A percentile compares a stretch with the other conserved stretches of the same genome.
Evolutionary conservation across 345 rosid species (phyloP).

Genomic region (Boechera retrofracta): DNA sequence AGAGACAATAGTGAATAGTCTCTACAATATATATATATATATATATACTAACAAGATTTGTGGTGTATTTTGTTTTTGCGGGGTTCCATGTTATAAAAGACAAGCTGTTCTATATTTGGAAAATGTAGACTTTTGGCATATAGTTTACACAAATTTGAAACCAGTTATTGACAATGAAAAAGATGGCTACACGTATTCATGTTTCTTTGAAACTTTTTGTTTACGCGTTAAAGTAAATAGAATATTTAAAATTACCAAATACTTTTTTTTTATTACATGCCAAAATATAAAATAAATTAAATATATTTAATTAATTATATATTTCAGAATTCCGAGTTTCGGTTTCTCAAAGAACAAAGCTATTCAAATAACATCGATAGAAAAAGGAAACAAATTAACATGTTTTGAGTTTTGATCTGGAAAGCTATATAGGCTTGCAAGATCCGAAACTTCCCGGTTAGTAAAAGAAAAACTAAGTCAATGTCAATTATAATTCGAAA

Average conservation of each 20-base stretch:
- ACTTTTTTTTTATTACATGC: too few relatives aligned
- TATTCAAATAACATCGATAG: too few relatives aligned
- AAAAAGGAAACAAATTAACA: too few relatives aligned
- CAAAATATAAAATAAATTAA: neutral
- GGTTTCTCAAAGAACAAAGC: too few relatives aligned
- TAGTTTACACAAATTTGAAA: conserved; percentile 4
- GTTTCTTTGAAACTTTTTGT: neutral
- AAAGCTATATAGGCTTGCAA: too few relatives aligned
- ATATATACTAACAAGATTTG: neutral
- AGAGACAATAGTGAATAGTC: neutral
- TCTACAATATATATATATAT: neutral
- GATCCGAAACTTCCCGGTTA: too few relatives aligned
- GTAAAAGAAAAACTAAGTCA: neutral
- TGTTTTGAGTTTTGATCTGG: too few relatives aligned
- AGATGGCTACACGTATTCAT: neutral
- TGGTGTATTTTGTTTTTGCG: conserved; percentile 26
- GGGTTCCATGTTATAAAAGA: conserved; percentile 9
- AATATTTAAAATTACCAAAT: neutral
- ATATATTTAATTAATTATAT: too few relatives aligned
- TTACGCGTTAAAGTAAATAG: conserved; percentile 8
- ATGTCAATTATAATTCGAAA: neutral
- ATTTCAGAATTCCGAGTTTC: too few relatives aligned
- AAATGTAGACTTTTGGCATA: conserved; percentile 21
- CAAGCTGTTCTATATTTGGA: conserved; percentile 22
- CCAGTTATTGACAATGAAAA: conserved; percentile 22